Base-by-base conservation (phyloP, 768 basidiomycete genomes). In the Imleria badia region DNA sequence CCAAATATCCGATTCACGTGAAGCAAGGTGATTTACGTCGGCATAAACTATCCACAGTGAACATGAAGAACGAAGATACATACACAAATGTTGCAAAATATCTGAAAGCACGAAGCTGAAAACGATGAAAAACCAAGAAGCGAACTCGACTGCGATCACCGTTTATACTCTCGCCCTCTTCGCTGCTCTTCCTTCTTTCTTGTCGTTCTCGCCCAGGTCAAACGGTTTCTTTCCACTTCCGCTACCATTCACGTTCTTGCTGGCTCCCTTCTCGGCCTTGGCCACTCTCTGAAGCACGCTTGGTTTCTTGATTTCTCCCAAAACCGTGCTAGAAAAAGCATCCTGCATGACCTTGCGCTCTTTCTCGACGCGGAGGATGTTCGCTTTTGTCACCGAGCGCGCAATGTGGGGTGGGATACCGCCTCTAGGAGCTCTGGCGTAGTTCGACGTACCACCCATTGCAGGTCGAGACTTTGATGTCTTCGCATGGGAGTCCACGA, bases 151-250 rank as follows among this genome's bases (percentile, higher is more conserved):
- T 2, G 17, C 35, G 35, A 46, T 19, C 34, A 22, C 35, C 17
- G 3, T 19, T 22, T 36, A 67, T 22, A 55, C 17, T 29, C 41
- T 56, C 33, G 33, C 49, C 51, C 52, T 62, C 60, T 65, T 69
- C n/a, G 36, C 11, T 29, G 34, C 42, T 10, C 60, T 60, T 26
- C 44, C 38, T 26, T 45, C 75, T 93, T 94, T 48, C 78, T 77
- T 22, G 84, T 83, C n/a, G 84, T 84, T 85, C 94, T 87, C 47
- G 84, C 88, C 73, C 90, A 85, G 60, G 85, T 88, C 41, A 80
- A 76, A 61, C 78, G 80, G 50, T 74, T 76, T 45, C 55, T 59
- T 57, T 17, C 48, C 39, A 14, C 23, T 45, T 5, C 19, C 34
- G 11, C 47, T 20, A 6, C 52, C 35, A 6, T 13, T 31, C 5